These are phyloP conservation scores for Croton setiger DNA, from an alignment of 441 rosid species.

Conservation along the genomic window DNA sequence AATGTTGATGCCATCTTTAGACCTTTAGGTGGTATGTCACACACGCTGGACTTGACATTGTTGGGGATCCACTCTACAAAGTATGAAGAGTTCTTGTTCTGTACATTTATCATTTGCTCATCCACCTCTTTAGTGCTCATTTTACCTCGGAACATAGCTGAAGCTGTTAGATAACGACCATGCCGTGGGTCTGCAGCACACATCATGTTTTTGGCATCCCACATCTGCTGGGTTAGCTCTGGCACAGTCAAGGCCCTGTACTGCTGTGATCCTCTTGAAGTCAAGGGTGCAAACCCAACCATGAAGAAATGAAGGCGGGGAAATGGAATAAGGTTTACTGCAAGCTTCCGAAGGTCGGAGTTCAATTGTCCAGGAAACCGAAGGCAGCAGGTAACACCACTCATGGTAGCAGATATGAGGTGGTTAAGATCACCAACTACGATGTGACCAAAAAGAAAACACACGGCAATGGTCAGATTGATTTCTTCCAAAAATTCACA, in stretches of 20 bases:
- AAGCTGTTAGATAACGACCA: slow-evolving; percentile 65
- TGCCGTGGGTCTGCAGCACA: slow-evolving; percentile 77
- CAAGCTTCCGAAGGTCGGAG: slow-evolving; percentile 52
- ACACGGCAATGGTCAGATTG: slow-evolving; percentile 13
- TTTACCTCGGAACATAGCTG: slow-evolving; percentile 73
- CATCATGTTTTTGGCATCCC: slow-evolving; percentile 81
- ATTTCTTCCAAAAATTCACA: neutral
- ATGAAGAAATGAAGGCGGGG: slow-evolving; percentile 55
- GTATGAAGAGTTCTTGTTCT: slow-evolving; percentile 70
- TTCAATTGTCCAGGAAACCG: slow-evolving; percentile 51
- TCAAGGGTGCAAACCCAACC: slow-evolving; percentile 51
- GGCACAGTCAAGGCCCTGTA: slow-evolving; percentile 47
- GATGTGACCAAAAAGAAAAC: neutral
- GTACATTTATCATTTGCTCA: slow-evolving; percentile 71
- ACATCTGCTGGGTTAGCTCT: slow-evolving; percentile 69
- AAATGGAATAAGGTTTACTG: slow-evolving; percentile 49
- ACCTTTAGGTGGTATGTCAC: slow-evolving; percentile 70
- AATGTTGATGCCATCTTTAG: slow-evolving; percentile 63
- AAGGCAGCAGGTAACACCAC: slow-evolving; percentile 47
- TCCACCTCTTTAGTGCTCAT: slow-evolving; percentile 70
- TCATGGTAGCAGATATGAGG: slow-evolving; percentile 50
- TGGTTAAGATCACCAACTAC: slow-evolving; percentile 54
- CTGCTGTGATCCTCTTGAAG: slow-evolving; percentile 51
- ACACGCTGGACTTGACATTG: slow-evolving; percentile 67
- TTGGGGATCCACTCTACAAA: slow-evolving; percentile 75